Evolutionary conservation across 2,329 filamentous ascomycete genomes (phyloP), one percentile per base, ranked within the genome.

Genomic region (Podosphaera xanthii): DNA sequence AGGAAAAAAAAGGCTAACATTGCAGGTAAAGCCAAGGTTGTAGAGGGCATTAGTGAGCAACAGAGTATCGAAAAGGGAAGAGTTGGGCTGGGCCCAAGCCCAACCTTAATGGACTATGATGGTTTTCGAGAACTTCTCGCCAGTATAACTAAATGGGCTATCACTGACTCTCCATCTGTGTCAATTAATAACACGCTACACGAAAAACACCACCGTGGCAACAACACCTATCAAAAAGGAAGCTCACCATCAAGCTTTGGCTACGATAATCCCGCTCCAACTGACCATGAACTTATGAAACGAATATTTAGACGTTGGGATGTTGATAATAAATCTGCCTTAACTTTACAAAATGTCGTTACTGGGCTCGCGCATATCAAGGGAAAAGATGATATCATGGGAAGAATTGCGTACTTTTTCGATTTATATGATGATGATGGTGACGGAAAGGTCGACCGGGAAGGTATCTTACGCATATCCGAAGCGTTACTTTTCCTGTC

Each of bases 361-460:
- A 85, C 84, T 22, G 92, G 92, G 0, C 75, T 98, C 53, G 90
- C 91, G 1, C 82, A 86, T 12, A 87, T 98, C 67, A 97, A 95
- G 70, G 91, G 92, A 7, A 89, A 86, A 59, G 83, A 84, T 54
- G 92, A 98, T 70, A 96, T 98, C 64, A 96, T 98, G 91, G 87
- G 87, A 36, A 92, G 87, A 60, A 97, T 98, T 67, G 92, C 83
- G 61, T 97, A 97, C 72, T 97, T 98, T 71, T 98, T 98, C 66
- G 87, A 96, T 67, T 79, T 98, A 0, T 96, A 97, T 70, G 92
- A 98, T 68, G 91, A 98, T 64, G 85, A 91, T 66, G 80, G 82
- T 0, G 89, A 95, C 68, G 92, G 92, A 34, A 88, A 81, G 65
- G 90, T 98, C 4, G 92, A 97, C 67, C 82, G 92, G 9, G 92